Conservation (phyloP, 805 yeast genomes). For the Candida parachauliodes region DNA sequence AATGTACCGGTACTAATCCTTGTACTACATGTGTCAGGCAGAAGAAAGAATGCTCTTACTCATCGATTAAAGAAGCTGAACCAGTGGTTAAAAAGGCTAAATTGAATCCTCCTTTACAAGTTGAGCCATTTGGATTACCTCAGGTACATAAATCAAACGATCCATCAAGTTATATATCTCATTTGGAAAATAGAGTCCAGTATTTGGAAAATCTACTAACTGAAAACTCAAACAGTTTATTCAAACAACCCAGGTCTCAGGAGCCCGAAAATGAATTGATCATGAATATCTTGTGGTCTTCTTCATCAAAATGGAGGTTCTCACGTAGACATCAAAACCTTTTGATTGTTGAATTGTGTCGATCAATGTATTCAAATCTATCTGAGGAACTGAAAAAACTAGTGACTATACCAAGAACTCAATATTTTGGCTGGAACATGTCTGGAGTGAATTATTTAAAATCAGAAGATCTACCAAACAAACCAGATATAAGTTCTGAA, state of each 20-base stretch:
- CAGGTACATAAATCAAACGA: slow-evolving; percentile 13
- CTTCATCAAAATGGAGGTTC: slow-evolving; percentile 44
- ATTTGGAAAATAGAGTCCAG: slow-evolving; percentile 38
- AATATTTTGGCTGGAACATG: slow-evolving; percentile 65
- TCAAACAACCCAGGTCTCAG: slow-evolving; percentile 12
- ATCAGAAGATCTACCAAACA: slow-evolving; percentile 29
- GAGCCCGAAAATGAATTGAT: slow-evolving; percentile 19
- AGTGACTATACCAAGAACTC: slow-evolving; percentile 50
- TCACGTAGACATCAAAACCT: slow-evolving; percentile 45
- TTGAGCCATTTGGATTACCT: slow-evolving; percentile 20
- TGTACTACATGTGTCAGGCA: slow-evolving; percentile 45
- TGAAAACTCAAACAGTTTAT: slow-evolving; percentile 12
- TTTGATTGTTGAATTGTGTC: slow-evolving; percentile 38
- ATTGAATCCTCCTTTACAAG: slow-evolving; percentile 6
- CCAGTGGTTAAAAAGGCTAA: slow-evolving; percentile 12
- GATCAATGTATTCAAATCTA: slow-evolving; percentile 27
- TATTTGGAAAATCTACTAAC: slow-evolving; percentile 33
- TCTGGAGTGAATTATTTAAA: slow-evolving; percentile 51
- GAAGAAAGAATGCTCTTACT: slow-evolving; percentile 30
- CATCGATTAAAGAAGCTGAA: slow-evolving; percentile 3
- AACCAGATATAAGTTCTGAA: slow-evolving; percentile 21
- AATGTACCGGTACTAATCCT: slow-evolving; percentile 53
- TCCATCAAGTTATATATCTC: slow-evolving; percentile 20
- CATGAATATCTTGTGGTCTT: slow-evolving; percentile 16
- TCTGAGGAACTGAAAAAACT: slow-evolving; percentile 27